Conservation (phyloP, 2,329 filamentous ascomycete species). For the Calonectria pseudoturangicola region DNA sequence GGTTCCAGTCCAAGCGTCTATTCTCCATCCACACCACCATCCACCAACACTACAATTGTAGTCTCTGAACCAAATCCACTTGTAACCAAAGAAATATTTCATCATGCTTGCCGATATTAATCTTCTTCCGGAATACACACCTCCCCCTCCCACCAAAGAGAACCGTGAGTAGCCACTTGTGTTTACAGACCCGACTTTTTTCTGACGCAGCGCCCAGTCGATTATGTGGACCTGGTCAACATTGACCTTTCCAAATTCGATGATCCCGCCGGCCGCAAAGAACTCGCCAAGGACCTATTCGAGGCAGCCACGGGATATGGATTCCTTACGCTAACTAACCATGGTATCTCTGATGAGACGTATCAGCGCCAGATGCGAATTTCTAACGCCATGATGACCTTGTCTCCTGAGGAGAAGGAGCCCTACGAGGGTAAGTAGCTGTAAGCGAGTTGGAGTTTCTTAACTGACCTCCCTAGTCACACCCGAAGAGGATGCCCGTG, state of each 20-base stretch:
- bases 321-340: slow-evolving; percentile 53
- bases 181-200: not conserved
- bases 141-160: slow-evolving; percentile 35
- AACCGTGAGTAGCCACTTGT: slow-evolving; percentile 25
- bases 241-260: slow-evolving; percentile 55
- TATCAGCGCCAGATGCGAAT: slow-evolving; percentile 54
- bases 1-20: not conserved
- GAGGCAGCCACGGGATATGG: slow-evolving; percentile 55
- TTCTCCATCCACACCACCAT: not conserved
- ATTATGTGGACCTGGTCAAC: slow-evolving; percentile 55
- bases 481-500: slow-evolving; percentile 55
- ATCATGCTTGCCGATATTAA: slow-evolving; percentile 34
- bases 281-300: slow-evolving; percentile 55
- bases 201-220: slow-evolving; percentile 39
- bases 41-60: not conserved
- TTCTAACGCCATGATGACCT: slow-evolving; percentile 55
- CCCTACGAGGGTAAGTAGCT: slow-evolving; percentile 51
- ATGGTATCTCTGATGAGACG: slow-evolving; percentile 54
- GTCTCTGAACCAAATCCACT: not conserved
- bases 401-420: slow-evolving; percentile 52
- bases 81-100: not conserved
- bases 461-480: slow-evolving; percentile 44
- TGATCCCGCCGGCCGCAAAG: slow-evolving; percentile 49
- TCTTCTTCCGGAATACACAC: slow-evolving; percentile 32
- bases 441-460: not conserved